These are phyloP conservation scores for Aspergillus fijiensis DNA, from an alignment of 2,329 filamentous ascomycete species.

Conservation along the genomic window DNA sequence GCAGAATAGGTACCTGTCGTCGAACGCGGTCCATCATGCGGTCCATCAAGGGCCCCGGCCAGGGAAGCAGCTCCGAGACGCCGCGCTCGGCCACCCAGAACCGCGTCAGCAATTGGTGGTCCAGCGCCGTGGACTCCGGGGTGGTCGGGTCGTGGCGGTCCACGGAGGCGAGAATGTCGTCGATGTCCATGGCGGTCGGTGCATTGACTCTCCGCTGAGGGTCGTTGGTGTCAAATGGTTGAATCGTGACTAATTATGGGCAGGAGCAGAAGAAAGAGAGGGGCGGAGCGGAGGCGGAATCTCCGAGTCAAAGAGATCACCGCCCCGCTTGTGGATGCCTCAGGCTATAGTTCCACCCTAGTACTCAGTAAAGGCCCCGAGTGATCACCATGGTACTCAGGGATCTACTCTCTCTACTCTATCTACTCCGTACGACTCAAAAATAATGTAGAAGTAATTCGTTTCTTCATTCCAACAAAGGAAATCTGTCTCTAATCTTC, in stretches of 20 bases:
- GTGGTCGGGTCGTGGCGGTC: constrained; percentile 56
- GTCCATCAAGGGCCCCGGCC: constrained; percentile 73
- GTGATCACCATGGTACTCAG: not conserved
- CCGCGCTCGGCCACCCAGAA: constrained; percentile 92
- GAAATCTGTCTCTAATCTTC: constrained; percentile 30
- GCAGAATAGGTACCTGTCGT: constrained; percentile 50
- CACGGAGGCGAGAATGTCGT: constrained; percentile 74
- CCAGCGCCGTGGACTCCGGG: constrained; percentile 49
- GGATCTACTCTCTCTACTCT: not conserved
- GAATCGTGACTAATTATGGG: not conserved
- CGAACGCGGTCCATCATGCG: constrained; percentile 73
- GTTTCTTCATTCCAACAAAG: constrained; percentile 30
- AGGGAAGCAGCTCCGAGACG: constrained; percentile 84
- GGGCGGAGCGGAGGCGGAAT: constrained; percentile 22
- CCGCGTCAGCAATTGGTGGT: constrained; percentile 85
- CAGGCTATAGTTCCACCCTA: not conserved
- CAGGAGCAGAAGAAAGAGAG: constrained; percentile 6
- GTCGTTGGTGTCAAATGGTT: too few species aligned
- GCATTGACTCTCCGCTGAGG: not conserved
- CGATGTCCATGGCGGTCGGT: constrained; percentile 64
- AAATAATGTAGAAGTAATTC: not conserved
- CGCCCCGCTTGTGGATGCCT: constrained; percentile 6
- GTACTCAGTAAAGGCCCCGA: too few species aligned
- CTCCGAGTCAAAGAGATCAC: constrained; percentile 1
- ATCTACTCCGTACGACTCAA: not conserved